Evolutionary conservation across 441 rosid genomes (phyloP), one percentile per base, ranked within the genome.

Genomic region (Populus hybrid): DNA sequence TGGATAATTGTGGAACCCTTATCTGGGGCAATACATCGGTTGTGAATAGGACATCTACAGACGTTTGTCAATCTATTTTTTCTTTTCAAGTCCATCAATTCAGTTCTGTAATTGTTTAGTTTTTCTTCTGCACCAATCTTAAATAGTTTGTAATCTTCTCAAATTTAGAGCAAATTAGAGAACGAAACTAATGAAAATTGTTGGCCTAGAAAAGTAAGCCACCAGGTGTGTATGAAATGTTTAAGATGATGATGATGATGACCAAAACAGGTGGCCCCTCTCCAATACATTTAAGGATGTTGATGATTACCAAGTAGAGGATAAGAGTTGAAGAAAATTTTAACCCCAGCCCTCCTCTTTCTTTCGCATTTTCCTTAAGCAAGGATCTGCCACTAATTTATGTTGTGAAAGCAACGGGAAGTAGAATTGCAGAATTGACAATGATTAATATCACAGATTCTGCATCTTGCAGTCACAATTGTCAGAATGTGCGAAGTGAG

Each of bases 11-110:
- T 35, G 29, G 6, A 23, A 23, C 16, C 35, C 68, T 28, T 26
- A 9, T 28, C 29, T 11, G 35, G 66, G 66, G 26, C 66, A 2
- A 18, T 63, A 63, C 66, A 63, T 63, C 45, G 66, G 68, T 23
- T 65, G 68, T 65, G 68, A 65, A 65, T 65, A 65, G 68, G 68
- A 65, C 29, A 65, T 65, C 31, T 28, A 26, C 56, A 14, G 56
- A 1, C 56, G 18, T 4, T 14, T 50, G 56, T 14, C 56, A 4
- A 16, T 50, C 56, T 50, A 50, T 50, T 50, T 38, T 38, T 50
- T 50, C 56, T 50, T 50, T 50, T 16, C 56, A 14, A 50, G 56
- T 50, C n/a, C 56, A 45, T 14, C 56, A 14, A 14, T 45, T 45
- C 56, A 45, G 56, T 16, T 4, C 56, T 50, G 20, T 14, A 16